Percentiles rank a stretch among this genome's conserved stretches.
These are phyloP conservation scores for Cyclotella kingstonii DNA, from an alignment of 108 stramenopile genomes.

Conservation along the genomic window DNA sequence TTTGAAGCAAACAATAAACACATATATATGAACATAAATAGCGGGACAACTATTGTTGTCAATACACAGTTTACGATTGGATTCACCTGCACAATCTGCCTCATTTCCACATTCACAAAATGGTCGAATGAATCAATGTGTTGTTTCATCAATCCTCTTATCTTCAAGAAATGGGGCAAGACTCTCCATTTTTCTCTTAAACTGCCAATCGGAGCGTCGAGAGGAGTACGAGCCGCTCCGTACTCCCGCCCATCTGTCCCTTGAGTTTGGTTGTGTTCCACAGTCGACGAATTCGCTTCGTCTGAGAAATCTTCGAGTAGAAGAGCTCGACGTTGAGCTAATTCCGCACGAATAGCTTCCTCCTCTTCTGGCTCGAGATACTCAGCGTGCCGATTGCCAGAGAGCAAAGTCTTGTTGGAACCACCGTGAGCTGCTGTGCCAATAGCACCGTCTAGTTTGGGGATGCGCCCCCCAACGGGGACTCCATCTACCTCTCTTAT, in stretches of 20 bases:
- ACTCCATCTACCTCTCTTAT: slow-evolving; percentile 50
- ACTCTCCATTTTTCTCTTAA: slow-evolving; percentile 94
- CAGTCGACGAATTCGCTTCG: neutral
- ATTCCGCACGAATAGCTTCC: slow-evolving; percentile 47
- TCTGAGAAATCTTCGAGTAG: slow-evolving; percentile 16
- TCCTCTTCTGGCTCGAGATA: slow-evolving; percentile 41
- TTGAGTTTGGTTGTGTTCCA: neutral
- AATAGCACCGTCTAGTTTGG: slow-evolving; percentile 23
- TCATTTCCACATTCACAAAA: slow-evolving; percentile 93
- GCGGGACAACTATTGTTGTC: neutral
- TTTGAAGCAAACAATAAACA: no score
- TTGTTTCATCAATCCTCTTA: slow-evolving; percentile 94
- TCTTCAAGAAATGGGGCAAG: slow-evolving; percentile 90
- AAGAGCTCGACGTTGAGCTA: slow-evolving; percentile 23
- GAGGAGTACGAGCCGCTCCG: slow-evolving; percentile 72
- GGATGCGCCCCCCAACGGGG: slow-evolving; percentile 26
- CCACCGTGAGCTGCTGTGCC: slow-evolving; percentile 27
- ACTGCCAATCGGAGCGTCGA: slow-evolving; percentile 85
- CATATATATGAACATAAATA: no score
- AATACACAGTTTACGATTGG: neutral
- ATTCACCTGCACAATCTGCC: slow-evolving; percentile 78
- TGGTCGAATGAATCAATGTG: slow-evolving; percentile 98
- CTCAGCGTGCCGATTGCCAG: neutral
- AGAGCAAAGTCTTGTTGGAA: neutral
- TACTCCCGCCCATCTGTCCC: slow-evolving; percentile 50